Evolutionary conservation across 805 yeast genomes (phyloP).

Genomic region (Candida incommunis): DNA sequence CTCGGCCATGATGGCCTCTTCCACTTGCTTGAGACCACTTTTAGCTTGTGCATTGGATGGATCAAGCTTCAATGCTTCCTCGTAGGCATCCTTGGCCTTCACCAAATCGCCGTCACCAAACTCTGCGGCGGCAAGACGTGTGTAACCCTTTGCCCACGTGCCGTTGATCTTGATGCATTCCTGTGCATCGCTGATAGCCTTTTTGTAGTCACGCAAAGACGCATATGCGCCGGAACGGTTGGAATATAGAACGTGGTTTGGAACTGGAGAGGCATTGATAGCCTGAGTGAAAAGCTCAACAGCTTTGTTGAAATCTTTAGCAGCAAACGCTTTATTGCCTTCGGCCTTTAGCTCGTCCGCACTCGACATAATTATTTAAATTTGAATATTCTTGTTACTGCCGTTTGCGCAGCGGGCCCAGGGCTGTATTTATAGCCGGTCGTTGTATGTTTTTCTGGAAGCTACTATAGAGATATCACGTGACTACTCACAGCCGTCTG

Average conservation of each 20-base stretch:
- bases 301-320: constrained; percentile 73
- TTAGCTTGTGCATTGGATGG: constrained; percentile 74
- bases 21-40: constrained; percentile 62
- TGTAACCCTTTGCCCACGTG: constrained; percentile 91
- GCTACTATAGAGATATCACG: background rate
- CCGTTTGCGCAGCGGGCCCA: background rate
- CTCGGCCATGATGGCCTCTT: constrained; percentile 40
- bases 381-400: background rate
- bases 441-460: background rate
- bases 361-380: background rate
- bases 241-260: constrained; percentile 86
- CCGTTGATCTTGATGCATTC: constrained; percentile 71
- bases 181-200: constrained; percentile 77
- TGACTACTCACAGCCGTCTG: background rate
- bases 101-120: constrained; percentile 74
- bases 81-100: constrained; percentile 56
- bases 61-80: constrained; percentile 71
- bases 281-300: constrained; percentile 74
- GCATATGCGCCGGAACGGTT: constrained; percentile 90
- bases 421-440: background rate
- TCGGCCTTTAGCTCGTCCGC: constrained; percentile 45
- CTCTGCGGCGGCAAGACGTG: constrained; percentile 85
- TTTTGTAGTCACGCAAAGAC: constrained; percentile 53
- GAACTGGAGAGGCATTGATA: constrained; percentile 63
- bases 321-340: constrained; percentile 86